phyloP scores from a whole-genome alignment of 2,329 filamentous ascomycete genomes.

The Botrytis tulipae region DNA sequence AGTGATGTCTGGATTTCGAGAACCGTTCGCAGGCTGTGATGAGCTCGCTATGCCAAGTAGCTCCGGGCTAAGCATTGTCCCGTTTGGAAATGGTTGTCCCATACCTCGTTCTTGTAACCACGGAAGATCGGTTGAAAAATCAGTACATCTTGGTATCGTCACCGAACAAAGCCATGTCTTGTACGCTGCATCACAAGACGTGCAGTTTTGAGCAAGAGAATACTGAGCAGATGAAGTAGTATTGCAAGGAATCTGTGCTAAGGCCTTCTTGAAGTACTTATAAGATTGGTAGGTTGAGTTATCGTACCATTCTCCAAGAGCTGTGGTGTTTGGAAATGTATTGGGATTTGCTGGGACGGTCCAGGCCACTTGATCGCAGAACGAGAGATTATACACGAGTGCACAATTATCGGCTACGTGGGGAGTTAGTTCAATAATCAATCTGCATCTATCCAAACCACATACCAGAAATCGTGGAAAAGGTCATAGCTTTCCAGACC shows the following conservation, averaged over 20 bases:
- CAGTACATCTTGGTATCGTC: conserved; percentile 86
- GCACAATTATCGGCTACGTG: conserved; percentile 72
- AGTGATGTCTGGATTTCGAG: conserved; percentile 74
- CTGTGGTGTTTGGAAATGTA: conserved; percentile 56
- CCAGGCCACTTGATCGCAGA: conserved; percentile 87
- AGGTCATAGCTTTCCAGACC: conserved; percentile 70
- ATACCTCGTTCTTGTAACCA: conserved; percentile 66
- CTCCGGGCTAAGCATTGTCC: conserved; percentile 50
- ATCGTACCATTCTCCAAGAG: conserved; percentile 75
- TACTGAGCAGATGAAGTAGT: conserved; percentile 71
- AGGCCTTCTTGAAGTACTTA: conserved; percentile 73
- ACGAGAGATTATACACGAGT: conserved; percentile 80
- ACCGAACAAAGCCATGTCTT: conserved; percentile 95
- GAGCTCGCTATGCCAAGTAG: conserved; percentile 33
- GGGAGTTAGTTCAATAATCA: conserved; percentile 22
- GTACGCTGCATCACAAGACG: conserved; percentile 76
- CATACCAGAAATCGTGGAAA: conserved; percentile 75
- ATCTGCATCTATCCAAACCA: conserved; percentile 8
- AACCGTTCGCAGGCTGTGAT: conserved; percentile 47
- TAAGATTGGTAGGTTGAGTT: conserved; percentile 67
- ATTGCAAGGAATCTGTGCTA: conserved; percentile 85
- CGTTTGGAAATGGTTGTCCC: conserved; percentile 67
- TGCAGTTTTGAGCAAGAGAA: conserved; percentile 74
- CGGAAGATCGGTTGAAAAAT: conserved; percentile 60
- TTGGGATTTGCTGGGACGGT: conserved; percentile 79